Base-by-base conservation (phyloP, 1,284 basidiomycete species). In the Boletus smithii region DNA sequence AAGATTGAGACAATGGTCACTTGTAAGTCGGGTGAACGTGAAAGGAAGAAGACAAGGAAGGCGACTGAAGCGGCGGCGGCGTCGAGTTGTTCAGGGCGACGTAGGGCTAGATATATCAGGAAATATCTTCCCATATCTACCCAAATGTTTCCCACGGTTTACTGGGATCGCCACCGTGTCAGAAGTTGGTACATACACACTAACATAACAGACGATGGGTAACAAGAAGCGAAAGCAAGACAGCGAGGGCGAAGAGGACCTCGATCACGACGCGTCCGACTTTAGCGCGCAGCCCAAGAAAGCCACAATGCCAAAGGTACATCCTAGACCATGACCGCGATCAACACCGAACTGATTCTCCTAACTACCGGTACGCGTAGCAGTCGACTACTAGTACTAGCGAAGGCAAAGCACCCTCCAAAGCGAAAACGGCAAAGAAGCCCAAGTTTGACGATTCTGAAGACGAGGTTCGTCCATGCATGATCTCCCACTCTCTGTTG, bases 91-190 rank as follows among this genome's bases (percentile, higher is more conserved):
- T 31, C 38, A 42, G 60, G 58, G 62, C 63, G 61, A 64, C 57
- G 63, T 61, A 53, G 39, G 46, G 24, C 42, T 23, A 5, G 42
- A 68, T 67, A 69, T 67, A 69, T 69, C 58, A 69, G 55, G 64
- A 46, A 69, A 54, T 46, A 52, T 1, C 0, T 53, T 64, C 65
- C 33, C 61, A 62, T 27, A 1, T 0, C 1, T 5, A 4, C 36
- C 5, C 38, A 29, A 42, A 37, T 5, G 0, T 17, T 57, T 62
- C 50, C 29, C 62, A 57, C 60, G 34, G 27, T 4, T 33, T n/a
- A n/a, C 7, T 13, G 8, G 18, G 20, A 7, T 17, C 34, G 40
- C 41, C 34, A 31, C 26, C 38, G 20, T 26, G 30, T 24, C 20
- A 42, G 5, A 16, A n/a, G n/a, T n/a, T n/a, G n/a, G n/a, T 8